phyloP scores from a whole-genome alignment of 75 land plant genomes.

The Selaginella tamariscina region DNA sequence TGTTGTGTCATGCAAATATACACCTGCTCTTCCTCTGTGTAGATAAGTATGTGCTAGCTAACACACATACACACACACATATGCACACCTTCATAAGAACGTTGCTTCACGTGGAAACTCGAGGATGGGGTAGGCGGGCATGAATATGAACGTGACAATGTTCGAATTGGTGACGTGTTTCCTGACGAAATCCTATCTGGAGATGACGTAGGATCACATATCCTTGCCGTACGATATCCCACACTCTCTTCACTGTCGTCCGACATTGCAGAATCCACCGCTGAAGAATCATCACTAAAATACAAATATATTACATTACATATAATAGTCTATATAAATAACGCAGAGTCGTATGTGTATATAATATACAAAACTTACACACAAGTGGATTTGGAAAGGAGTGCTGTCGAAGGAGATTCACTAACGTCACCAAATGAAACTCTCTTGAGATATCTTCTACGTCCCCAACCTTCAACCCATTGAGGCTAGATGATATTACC shows the following conservation, averaged over 20 bases:
- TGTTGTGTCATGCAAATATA: no score
- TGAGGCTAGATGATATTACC: conserved; percentile 96
- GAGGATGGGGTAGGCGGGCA: background rate
- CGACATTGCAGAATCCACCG: conserved; percentile 83
- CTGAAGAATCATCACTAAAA: conserved; percentile 58
- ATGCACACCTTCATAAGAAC: no score
- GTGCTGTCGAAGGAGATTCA: conserved; percentile 36
- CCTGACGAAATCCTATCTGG: background rate
- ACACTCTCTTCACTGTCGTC: conserved; percentile 76
- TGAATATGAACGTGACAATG: background rate
- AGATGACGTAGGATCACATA: no score
- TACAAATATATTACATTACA: background rate
- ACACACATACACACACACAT: no score
- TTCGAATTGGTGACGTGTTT: background rate
- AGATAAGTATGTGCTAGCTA: no score
- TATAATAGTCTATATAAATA: background rate
- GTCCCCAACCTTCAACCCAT: conserved; percentile 85
- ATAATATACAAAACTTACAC: conserved; percentile 33
- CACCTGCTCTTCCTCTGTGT: no score
- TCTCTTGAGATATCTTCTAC: conserved; percentile 37
- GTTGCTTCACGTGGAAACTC: no score
- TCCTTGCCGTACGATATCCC: conserved; percentile 38
- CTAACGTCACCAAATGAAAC: conserved; percentile 39
- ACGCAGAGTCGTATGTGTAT: conserved; percentile 15
- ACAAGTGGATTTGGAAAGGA: conserved; percentile 35